Evolutionary conservation across 225 moss, liverwort and hornwort species (phyloP).

Genomic region (Bryoerythrophyllum caledonicum): DNA sequence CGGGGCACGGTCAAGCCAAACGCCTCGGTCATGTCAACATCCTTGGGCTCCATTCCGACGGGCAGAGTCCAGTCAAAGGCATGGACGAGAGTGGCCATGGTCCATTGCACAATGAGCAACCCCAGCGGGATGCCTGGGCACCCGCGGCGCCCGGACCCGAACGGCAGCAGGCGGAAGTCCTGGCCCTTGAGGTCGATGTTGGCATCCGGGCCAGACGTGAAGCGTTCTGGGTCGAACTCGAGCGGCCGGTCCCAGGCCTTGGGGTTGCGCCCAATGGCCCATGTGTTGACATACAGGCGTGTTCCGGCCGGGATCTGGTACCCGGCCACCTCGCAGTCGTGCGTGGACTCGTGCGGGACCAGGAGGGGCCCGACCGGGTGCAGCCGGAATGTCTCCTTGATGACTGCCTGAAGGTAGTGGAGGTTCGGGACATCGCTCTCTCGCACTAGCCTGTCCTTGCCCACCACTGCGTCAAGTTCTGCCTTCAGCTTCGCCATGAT

Average conservation of each 20-base stretch:
- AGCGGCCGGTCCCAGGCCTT: slow-evolving; percentile 26
- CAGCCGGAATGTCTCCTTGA: slow-evolving; percentile 37
- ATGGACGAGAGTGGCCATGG: slow-evolving; percentile 33
- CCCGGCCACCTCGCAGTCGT: slow-evolving; percentile 22
- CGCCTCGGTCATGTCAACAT: slow-evolving; percentile 37
- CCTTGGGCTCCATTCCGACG: slow-evolving; percentile 13
- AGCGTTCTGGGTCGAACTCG: slow-evolving; percentile 37
- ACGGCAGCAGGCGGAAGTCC: slow-evolving; percentile 37
- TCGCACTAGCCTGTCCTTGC: slow-evolving; percentile 21
- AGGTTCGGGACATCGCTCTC: slow-evolving; percentile 30
- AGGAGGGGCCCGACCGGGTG: slow-evolving; percentile 31
- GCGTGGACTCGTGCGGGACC: slow-evolving; percentile 30
- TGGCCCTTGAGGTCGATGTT: slow-evolving; percentile 30
- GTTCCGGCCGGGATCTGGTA: slow-evolving; percentile 38
- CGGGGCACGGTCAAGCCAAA: slow-evolving; percentile 29
- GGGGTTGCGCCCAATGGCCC: slow-evolving; percentile 31
- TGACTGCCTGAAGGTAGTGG: slow-evolving; percentile 28
- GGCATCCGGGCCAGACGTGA: neutral
- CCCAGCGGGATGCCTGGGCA: slow-evolving; percentile 28
- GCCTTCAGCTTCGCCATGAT: slow-evolving; percentile 27
- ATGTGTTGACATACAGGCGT: slow-evolving; percentile 26
- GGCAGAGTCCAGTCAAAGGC: slow-evolving; percentile 44
- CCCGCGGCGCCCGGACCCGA: slow-evolving; percentile 27
- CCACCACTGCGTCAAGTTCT: slow-evolving; percentile 25
- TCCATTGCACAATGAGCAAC: slow-evolving; percentile 21